Conservation (phyloP, 1,139 yeast species). For the Blastobotrys indianensis region DNA sequence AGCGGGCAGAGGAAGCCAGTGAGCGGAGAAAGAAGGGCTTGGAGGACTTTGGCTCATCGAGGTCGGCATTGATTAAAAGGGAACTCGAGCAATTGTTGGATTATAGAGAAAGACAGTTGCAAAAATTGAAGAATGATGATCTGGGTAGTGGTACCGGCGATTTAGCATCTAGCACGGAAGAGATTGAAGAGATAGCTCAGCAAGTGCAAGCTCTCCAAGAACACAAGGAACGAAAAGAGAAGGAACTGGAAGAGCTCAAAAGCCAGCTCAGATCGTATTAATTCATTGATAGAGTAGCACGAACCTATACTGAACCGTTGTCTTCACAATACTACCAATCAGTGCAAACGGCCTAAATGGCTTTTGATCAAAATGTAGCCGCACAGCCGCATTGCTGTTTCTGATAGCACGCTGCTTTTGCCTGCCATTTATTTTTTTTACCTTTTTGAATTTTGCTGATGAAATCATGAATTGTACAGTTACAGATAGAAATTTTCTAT, state of each 20-base stretch:
- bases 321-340: too few relatives aligned
- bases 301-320: too few relatives aligned
- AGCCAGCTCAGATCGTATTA: conserved; percentile 36
- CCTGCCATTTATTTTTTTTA: too few relatives aligned
- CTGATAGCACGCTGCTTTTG: too few relatives aligned
- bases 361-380: too few relatives aligned
- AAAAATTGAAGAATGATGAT: conserved; percentile 28
- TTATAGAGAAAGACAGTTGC: conserved; percentile 55
- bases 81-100: conserved; percentile 79
- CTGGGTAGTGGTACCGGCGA: conserved; percentile 18
- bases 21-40: conserved; percentile 39
- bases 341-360: too few relatives aligned
- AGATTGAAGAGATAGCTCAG: conserved; percentile 56
- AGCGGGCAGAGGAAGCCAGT: conserved; percentile 52
- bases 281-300: too few relatives aligned
- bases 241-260: conserved; percentile 45
- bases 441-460: too few relatives aligned
- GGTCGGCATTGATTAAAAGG: conserved; percentile 46
- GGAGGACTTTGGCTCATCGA: conserved; percentile 37
- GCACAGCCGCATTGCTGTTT: background rate
- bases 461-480: background rate
- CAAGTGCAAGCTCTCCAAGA: conserved; percentile 60
- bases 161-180: conserved; percentile 40
- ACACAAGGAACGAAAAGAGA: conserved; percentile 47
- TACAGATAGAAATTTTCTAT: conserved; percentile 7